Evolutionary conservation across 1,284 basidiomycete species (phyloP).

Genomic region (Ustilago loliicola): DNA sequence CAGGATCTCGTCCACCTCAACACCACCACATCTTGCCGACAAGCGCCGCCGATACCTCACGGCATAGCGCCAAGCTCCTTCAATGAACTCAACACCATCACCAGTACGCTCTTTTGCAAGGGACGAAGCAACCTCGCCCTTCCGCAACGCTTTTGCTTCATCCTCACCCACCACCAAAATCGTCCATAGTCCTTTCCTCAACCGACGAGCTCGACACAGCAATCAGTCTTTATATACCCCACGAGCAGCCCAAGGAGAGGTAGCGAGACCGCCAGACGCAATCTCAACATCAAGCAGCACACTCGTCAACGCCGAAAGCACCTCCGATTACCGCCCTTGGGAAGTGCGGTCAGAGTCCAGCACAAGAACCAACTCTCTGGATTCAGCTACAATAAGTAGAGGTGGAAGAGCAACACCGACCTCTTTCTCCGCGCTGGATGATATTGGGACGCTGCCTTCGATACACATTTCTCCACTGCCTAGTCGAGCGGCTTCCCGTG

Average conservation of each 20-base stretch:
- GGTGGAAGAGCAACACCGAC: slow-evolving; percentile 21
- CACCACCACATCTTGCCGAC: not conserved
- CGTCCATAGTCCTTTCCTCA: slow-evolving; percentile 36
- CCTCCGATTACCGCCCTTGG: slow-evolving; percentile 42
- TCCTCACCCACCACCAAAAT: slow-evolving; percentile 25
- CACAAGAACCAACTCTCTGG: slow-evolving; percentile 17
- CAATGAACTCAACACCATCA: slow-evolving; percentile 36
- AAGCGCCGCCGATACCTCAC: not conserved
- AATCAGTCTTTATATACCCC: slow-evolving; percentile 2
- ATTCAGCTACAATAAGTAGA: slow-evolving; percentile 17
- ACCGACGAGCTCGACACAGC: slow-evolving; percentile 7
- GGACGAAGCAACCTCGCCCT: slow-evolving; percentile 36
- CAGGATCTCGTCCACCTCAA: not conserved
- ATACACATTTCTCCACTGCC: slow-evolving; percentile 35
- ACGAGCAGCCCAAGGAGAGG: not conserved
- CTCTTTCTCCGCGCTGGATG: slow-evolving; percentile 21
- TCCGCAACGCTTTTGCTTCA: slow-evolving; percentile 39
- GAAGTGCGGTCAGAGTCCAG: slow-evolving; percentile 37
- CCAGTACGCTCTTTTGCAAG: slow-evolving; percentile 30
- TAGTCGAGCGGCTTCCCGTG: not conserved
- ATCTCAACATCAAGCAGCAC: slow-evolving; percentile 54
- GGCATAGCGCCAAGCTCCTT: not conserved
- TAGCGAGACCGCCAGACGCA: slow-evolving; percentile 32
- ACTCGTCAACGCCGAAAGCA: slow-evolving; percentile 47
- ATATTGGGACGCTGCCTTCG: slow-evolving; percentile 37